Conservation (phyloP, 371 early-diverging fungal species). For the Blakeslea trispora region DNA sequence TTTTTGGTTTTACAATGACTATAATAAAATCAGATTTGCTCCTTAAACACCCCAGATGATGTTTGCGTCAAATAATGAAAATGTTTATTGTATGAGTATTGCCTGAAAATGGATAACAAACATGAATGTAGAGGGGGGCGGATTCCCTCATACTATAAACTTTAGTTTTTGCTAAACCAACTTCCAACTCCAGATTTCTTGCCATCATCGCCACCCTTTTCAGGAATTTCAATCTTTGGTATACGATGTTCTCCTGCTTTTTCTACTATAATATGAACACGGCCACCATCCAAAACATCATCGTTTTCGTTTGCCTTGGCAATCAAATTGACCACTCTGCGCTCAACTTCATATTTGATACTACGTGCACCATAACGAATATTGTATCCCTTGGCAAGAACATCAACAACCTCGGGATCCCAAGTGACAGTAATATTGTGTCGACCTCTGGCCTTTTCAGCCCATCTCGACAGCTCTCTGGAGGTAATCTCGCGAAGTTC, state of each 20-base stretch:
- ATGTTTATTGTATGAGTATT: too few relatives aligned
- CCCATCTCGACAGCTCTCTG: slow-evolving; percentile 56
- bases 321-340: slow-evolving; percentile 55
- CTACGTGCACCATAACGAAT: slow-evolving; percentile 64
- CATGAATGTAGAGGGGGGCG: too few relatives aligned
- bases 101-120: too few relatives aligned
- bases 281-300: slow-evolving; percentile 52
- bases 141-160: too few relatives aligned
- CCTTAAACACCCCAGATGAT: too few relatives aligned
- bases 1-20: too few relatives aligned
- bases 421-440: slow-evolving; percentile 60
- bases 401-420: slow-evolving; percentile 55
- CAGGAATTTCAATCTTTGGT: slow-evolving; percentile 43
- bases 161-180: slow-evolving; percentile 37
- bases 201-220: slow-evolving; percentile 42
- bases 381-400: slow-evolving; percentile 55
- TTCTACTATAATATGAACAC: slow-evolving; percentile 45
- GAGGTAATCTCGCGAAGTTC: slow-evolving; percentile 53
- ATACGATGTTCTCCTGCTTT: slow-evolving; percentile 34
- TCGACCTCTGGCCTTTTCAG: slow-evolving; percentile 49
- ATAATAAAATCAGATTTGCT: too few relatives aligned
- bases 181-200: slow-evolving; percentile 29
- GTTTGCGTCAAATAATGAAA: too few relatives aligned
- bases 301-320: slow-evolving; percentile 65
- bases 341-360: slow-evolving; percentile 64